Evolutionary conservation across 2,329 filamentous ascomycete species (phyloP).

Genomic region (Mariannaea sp.): DNA sequence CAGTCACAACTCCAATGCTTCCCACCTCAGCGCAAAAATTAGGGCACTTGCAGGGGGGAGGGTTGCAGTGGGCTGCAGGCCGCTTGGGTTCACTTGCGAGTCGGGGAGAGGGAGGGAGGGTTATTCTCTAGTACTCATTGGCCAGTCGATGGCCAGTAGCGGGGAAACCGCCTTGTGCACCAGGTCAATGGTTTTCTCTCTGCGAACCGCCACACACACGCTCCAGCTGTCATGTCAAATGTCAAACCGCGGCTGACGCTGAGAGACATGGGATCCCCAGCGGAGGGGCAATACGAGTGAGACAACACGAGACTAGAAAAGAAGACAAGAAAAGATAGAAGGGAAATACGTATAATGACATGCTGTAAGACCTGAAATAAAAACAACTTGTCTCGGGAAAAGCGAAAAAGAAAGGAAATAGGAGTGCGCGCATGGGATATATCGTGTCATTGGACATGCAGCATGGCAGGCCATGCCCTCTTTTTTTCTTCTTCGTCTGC

Average conservation of each 20-base stretch:
- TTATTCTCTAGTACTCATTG: constrained; percentile 3
- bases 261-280: neutral
- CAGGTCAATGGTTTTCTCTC: neutral
- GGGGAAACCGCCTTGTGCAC: neutral
- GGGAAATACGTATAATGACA: neutral
- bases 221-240: neutral
- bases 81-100: constrained; percentile 12
- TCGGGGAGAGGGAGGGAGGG: neutral
- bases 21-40: constrained; percentile 5
- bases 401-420: constrained; percentile 8
- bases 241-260: neutral
- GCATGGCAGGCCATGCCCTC: constrained; percentile 14
- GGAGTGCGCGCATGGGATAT: constrained; percentile 2
- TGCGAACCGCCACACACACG: constrained; percentile 16
- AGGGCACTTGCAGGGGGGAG: constrained; percentile 7
- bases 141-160: constrained; percentile 2
- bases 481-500: neutral
- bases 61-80: constrained; percentile 15
- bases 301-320: neutral
- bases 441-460: constrained; percentile 13
- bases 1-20: neutral
- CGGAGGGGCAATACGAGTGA: neutral
- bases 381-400: neutral
- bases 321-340: neutral
- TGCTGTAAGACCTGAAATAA: too few relatives aligned